Base-by-base conservation (phyloP, 768 basidiomycete species). In the Tulasnella sp. region DNA sequence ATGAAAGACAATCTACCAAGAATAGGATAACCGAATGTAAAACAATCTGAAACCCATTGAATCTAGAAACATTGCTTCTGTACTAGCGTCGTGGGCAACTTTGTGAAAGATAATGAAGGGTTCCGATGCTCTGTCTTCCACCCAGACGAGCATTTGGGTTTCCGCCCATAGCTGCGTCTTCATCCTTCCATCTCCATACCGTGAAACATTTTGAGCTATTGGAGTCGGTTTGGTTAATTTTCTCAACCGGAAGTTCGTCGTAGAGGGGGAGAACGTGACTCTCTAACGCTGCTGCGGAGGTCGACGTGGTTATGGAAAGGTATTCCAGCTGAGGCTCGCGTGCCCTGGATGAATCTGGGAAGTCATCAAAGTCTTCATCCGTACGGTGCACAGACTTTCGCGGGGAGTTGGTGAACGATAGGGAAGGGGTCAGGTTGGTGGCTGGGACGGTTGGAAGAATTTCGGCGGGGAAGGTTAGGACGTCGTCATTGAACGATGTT, bases 141-240 rank as follows among this genome's bases (percentile, higher is more conserved):
- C 71, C 78, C 14, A 44, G 5, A 16, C 39, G 42, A 44, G 42
- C 40, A 27, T 48, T 71, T 27, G 44, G 71, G 71, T 46, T 31
- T 31, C 56, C 78, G 10, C 78, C 68, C 34, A 74, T 34, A 0
- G 39, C 73, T 3, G 44, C 56, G 19, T 79, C 78, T 38, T 42
- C 87, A 0, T 85, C 85, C 38, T 86, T 83, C 87, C 88, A 89
- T 21, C 90, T 84, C 88, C 89, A 91, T 7, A 91, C 85, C 7
- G 88, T 88, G 81, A 91, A 85, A 12, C 84, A 83, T 83, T 91
- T 91, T 90, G 90, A 91, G 5, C 90, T 89, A 79, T 90, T 89
- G 9, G 87, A 88, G 79, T 89, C 87, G 38, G 88, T 82, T 76
- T 85, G 84, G 16, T 83, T 62, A 73, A 85, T 86, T 16, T 87